Evolutionary conservation across 2,329 filamentous ascomycete genomes (phyloP), one percentile per base, ranked within the genome.

Genomic region (Curvularia verruculosa): DNA sequence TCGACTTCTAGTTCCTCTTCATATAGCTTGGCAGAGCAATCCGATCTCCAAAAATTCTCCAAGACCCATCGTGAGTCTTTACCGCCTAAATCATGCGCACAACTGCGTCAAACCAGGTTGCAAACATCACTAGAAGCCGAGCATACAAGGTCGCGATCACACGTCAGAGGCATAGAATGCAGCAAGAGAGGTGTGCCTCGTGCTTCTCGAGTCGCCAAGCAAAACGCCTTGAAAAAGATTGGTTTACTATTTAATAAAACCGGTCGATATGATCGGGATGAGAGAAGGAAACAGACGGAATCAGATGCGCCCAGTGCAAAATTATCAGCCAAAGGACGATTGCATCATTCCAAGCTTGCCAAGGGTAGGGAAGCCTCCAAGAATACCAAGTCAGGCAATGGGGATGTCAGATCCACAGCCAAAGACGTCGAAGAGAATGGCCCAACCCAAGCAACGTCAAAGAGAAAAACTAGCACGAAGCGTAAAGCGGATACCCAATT

Each of bases 181-280:
- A 21, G 44, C 41, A 65, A 60, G 9, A 64, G 64, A 28, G 68
- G 66, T 28, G 34, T 67, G 37, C 59, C 59, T 13, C 61, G 43
- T 19, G 48, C 68, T 6, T 64, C 66, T 10, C 54, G 58, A 21
- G 54, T 49, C 3, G 50, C 51, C 21, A 70, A 66, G 28, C 43
- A 53, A 8, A 61, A 54, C 12, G 54, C 52, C n/a, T 55, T 56
- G 7, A 52, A 52, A 31, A 49, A 54, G 28, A 34, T 52, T 12
- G 46, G 44, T 8, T 9, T 55, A 39, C 58, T 53, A 24, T n/a
- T 46, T 9, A 52, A 58, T 7, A 41, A 44, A 2, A 43, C 58
- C n/a, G 56, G 60, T 21, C 12, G 52, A n/a, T 56, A 40, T 28
- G n/a, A 45, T 43, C 18, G 49, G 29, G 19, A 26, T n/a, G 36